Conservation (phyloP, 495 filamentous ascomycete species). For the Pseudevernia furfuracea region DNA sequence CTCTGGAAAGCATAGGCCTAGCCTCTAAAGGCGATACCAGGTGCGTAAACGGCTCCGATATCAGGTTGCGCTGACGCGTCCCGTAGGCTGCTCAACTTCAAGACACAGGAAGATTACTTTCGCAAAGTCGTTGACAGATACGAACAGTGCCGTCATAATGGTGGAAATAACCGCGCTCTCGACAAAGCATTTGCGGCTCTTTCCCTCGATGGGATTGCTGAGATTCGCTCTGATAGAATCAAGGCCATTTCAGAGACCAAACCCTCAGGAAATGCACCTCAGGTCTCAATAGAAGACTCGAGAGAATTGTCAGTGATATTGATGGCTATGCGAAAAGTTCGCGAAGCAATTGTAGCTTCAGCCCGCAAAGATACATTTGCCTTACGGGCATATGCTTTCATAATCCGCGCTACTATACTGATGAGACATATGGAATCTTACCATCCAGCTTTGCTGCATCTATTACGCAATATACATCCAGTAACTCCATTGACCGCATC, state of each 20-base stretch:
- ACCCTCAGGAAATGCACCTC: slow-evolving; percentile 24
- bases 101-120: slow-evolving; percentile 75
- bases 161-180: slow-evolving; percentile 58
- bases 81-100: slow-evolving; percentile 63
- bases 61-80: slow-evolving; percentile 13
- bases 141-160: slow-evolving; percentile 69
- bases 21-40: slow-evolving; percentile 83
- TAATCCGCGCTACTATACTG: slow-evolving; percentile 62
- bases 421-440: slow-evolving; percentile 78
- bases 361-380: slow-evolving; percentile 53
- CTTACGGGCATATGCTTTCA: slow-evolving; percentile 35
- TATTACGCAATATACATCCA: slow-evolving; percentile 64
- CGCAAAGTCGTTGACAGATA: slow-evolving; percentile 55
- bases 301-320: slow-evolving; percentile 52
- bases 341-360: slow-evolving; percentile 76
- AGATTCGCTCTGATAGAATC: slow-evolving; percentile 1
- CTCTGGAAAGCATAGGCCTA: slow-evolving; percentile 68
- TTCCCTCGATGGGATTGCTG: neutral
- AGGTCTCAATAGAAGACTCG: slow-evolving; percentile 33
- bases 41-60: slow-evolving; percentile 29
- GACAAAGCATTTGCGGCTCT: slow-evolving; percentile 51
- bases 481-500: slow-evolving; percentile 52
- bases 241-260: slow-evolving; percentile 10
- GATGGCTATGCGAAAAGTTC: slow-evolving; percentile 79
- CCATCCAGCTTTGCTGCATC: slow-evolving; percentile 73